A percentile compares a stretch with the other conserved stretches of the same genome.
Conservation (phyloP, 2,329 filamentous ascomycete genomes). For the Cryphonectria japonica region DNA sequence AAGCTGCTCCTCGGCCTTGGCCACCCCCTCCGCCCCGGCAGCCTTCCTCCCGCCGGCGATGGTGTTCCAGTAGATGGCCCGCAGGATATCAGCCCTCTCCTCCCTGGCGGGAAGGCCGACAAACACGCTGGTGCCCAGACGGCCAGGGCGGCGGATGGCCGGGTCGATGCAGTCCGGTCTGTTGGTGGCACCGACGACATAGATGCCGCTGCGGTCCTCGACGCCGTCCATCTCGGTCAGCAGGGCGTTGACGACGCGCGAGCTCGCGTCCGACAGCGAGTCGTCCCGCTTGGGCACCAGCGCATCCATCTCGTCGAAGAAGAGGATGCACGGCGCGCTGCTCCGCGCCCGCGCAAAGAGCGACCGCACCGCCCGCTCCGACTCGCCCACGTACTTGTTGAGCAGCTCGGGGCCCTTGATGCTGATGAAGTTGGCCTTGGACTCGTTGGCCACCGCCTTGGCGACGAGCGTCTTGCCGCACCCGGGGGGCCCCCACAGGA, state of each 20-base stretch:
- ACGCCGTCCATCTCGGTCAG: conserved; percentile 93
- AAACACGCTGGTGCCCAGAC: conserved; percentile 85
- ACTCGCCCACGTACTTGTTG: conserved; percentile 98
- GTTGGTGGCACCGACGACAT: conserved; percentile 94
- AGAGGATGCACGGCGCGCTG: conserved; percentile 89
- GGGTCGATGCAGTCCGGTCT: conserved; percentile 95
- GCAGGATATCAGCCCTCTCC: conserved; percentile 82
- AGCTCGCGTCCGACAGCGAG: conserved; percentile 72
- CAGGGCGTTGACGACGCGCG: conserved; percentile 91
- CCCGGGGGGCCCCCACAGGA: conserved; percentile 95
- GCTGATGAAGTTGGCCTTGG: conserved; percentile 95
- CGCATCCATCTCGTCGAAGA: conserved; percentile 97
- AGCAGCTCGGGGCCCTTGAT: conserved; percentile 95
- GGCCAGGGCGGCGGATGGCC: conserved; percentile 89
- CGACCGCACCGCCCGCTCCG: conserved; percentile 88
- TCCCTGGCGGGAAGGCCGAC: conserved; percentile 80
- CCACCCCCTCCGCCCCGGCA: background rate
- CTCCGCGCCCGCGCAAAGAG: conserved; percentile 87
- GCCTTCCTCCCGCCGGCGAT: conserved; percentile 52
- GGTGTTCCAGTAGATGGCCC: conserved; percentile 62
- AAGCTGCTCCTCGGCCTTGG: conserved; percentile 41
- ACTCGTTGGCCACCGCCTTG: conserved; percentile 94
- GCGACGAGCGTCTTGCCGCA: conserved; percentile 97
- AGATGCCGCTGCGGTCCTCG: conserved; percentile 79
- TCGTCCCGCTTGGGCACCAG: conserved; percentile 84